A percentile compares a stretch with the other conserved stretches of the same genome.
Conservation (phyloP, 2,329 filamentous ascomycete genomes). For the Colletotrichum sojae region DNA sequence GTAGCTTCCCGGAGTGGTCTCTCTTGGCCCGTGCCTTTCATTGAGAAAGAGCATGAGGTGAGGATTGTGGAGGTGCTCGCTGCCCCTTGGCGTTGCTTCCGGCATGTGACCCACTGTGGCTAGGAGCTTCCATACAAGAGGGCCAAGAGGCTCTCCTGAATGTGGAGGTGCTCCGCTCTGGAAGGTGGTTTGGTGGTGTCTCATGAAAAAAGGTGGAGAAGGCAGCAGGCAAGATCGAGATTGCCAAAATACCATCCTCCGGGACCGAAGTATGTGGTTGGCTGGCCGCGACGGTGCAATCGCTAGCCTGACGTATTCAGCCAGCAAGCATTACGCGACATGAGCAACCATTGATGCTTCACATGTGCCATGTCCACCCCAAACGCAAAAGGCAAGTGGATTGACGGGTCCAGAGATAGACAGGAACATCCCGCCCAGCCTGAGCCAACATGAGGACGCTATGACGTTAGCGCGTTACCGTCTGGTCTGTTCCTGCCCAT, state of each 20-base stretch:
- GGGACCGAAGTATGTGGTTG: constrained; percentile 29
- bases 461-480: constrained; percentile 33
- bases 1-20: not conserved
- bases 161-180: constrained; percentile 34
- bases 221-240: constrained; percentile 26
- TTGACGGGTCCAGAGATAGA: constrained; percentile 1
- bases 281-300: constrained; percentile 25
- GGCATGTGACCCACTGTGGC: constrained; percentile 32
- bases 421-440: constrained; percentile 12
- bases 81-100: constrained; percentile 14
- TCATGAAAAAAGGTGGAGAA: constrained; percentile 21
- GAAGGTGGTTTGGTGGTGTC: constrained; percentile 10
- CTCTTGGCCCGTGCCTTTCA: constrained; percentile 14
- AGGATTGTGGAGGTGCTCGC: constrained; percentile 12
- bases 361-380: constrained; percentile 34
- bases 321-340: constrained; percentile 27
- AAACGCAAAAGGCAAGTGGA: constrained; percentile 22
- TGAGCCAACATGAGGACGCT: constrained; percentile 22
- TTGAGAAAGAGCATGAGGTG: not conserved
- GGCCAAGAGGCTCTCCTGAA: constrained; percentile 12
- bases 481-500: constrained; percentile 28
- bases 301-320: constrained; percentile 38
- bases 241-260: constrained; percentile 39
- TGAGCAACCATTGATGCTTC: constrained; percentile 21
- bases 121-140: constrained; percentile 11